Evolutionary conservation across 139 green algal genomes (phyloP).

Genomic region (Coelastrella sp.): DNA sequence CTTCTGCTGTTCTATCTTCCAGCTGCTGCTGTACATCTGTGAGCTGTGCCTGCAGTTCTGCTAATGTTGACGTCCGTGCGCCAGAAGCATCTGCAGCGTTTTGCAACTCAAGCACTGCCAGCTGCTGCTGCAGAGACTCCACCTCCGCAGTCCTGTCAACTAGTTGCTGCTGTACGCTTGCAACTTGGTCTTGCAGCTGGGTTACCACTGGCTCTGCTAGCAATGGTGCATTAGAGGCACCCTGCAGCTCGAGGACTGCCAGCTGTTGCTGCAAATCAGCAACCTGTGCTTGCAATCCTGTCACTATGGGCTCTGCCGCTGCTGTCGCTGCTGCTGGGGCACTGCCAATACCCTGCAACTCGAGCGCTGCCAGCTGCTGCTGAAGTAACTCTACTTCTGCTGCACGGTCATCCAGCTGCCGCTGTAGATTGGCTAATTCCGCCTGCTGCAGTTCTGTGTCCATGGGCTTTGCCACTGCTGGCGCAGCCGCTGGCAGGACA

Average conservation of each 20-base stretch:
- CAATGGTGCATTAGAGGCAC: too few relatives aligned
- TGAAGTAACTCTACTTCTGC: background rate
- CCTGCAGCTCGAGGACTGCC: too few relatives aligned
- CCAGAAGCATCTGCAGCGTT: conserved; percentile 3
- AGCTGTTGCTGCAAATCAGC: background rate
- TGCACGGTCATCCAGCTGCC: background rate
- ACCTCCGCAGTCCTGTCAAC: too few relatives aligned
- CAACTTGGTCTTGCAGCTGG: too few relatives aligned
- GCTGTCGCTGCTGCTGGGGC: background rate
- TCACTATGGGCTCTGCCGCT: background rate
- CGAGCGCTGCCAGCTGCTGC: background rate
- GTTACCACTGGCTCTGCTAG: too few relatives aligned
- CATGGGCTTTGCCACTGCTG: background rate
- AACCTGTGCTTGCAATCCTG: background rate
- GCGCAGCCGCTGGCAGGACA: too few relatives aligned
- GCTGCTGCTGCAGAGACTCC: background rate
- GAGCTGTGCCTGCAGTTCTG: background rate
- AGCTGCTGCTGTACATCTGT: conserved; percentile 22
- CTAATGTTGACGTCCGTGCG: background rate
- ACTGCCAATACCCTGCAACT: background rate
- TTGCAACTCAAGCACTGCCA: background rate
- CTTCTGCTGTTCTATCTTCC: background rate
- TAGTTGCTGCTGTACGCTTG: too few relatives aligned
- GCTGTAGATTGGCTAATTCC: background rate
- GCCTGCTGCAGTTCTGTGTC: background rate